These are phyloP conservation scores for Oleoguttula mirabilis DNA, from an alignment of 495 filamentous ascomycete genomes.

Conservation along the genomic window DNA sequence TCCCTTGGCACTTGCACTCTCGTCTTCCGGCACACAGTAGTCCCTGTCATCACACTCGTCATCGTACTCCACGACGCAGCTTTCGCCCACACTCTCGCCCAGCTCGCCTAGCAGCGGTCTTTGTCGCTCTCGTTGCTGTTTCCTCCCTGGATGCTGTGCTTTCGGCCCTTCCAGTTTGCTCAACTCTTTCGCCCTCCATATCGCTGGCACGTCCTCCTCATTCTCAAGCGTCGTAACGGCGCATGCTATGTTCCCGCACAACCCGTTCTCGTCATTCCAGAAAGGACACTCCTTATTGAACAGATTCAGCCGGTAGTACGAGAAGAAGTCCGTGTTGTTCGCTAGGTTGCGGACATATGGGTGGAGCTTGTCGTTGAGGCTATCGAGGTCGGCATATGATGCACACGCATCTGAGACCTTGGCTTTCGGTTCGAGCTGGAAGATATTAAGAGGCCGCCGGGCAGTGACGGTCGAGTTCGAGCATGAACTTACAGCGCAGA, in stretches of 20 bases:
- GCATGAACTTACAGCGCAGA: slow-evolving; percentile 51
- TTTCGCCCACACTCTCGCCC: slow-evolving; percentile 80
- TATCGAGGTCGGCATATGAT: slow-evolving; percentile 79
- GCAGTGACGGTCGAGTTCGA: slow-evolving; percentile 11
- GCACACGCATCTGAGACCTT: slow-evolving; percentile 81
- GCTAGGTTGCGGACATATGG: slow-evolving; percentile 74
- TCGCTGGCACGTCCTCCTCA: slow-evolving; percentile 79
- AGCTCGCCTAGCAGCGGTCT: slow-evolving; percentile 70
- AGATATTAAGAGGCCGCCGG: slow-evolving; percentile 13
- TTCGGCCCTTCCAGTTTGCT: slow-evolving; percentile 87
- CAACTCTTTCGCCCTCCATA: slow-evolving; percentile 86
- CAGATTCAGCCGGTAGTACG: slow-evolving; percentile 92
- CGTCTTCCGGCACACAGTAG: slow-evolving; percentile 94
- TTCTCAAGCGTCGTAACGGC: slow-evolving; percentile 94
- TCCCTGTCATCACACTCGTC: slow-evolving; percentile 96
- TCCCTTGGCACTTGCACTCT: slow-evolving; percentile 71
- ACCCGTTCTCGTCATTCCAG: slow-evolving; percentile 83
- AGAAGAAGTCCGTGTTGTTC: slow-evolving; percentile 87
- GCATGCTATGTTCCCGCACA: slow-evolving; percentile 96
- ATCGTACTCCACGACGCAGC: slow-evolving; percentile 92
- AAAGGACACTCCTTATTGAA: slow-evolving; percentile 92
- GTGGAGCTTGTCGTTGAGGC: slow-evolving; percentile 63
- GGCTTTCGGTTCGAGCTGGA: slow-evolving; percentile 50
- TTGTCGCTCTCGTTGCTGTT: slow-evolving; percentile 51
- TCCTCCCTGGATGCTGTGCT: slow-evolving; percentile 71